phyloP scores from a whole-genome alignment of 2,329 filamentous ascomycete genomes.

The Cryphonectria nitschkei region DNA sequence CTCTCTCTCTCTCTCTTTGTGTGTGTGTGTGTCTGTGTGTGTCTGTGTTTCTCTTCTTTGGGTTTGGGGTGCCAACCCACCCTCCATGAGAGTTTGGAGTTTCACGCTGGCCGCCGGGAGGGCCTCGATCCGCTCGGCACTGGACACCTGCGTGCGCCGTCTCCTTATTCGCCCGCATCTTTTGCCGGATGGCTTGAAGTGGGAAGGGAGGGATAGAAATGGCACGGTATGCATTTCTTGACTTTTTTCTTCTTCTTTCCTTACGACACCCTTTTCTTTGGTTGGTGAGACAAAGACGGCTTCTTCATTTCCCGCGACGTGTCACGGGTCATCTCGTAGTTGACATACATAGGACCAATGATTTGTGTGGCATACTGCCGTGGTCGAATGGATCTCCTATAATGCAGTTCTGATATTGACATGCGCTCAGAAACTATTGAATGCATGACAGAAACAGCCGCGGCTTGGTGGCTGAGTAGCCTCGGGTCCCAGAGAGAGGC shows the following conservation, averaged over 20 bases:
- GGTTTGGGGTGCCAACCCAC: neutral
- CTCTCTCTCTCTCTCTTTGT: neutral
- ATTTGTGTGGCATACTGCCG: neutral
- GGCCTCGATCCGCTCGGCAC: slow-evolving; percentile 1
- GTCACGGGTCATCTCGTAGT: neutral
- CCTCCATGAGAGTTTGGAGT: neutral
- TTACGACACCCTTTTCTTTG: neutral
- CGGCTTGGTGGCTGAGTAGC: neutral
- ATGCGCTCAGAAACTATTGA: neutral
- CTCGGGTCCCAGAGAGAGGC: neutral
- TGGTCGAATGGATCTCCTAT: neutral
- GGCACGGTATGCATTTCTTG: neutral
- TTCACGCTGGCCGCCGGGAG: slow-evolving; percentile 2
- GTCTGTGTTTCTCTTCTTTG: neutral
- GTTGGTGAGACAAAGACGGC: neutral
- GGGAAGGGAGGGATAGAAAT: neutral
- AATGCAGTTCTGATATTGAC: neutral
- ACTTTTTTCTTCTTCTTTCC: too few species aligned
- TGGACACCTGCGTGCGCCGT: neutral
- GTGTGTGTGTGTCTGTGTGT: too few species aligned
- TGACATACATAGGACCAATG: neutral
- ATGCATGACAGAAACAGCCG: neutral
- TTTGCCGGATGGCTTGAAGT: neutral
- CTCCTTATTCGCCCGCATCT: neutral
- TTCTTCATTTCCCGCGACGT: neutral